A percentile compares a stretch with the other conserved stretches of the same genome.
phyloP scores from a whole-genome alignment of 2,329 filamentous ascomycete species.

The Calonectria crousiana region DNA sequence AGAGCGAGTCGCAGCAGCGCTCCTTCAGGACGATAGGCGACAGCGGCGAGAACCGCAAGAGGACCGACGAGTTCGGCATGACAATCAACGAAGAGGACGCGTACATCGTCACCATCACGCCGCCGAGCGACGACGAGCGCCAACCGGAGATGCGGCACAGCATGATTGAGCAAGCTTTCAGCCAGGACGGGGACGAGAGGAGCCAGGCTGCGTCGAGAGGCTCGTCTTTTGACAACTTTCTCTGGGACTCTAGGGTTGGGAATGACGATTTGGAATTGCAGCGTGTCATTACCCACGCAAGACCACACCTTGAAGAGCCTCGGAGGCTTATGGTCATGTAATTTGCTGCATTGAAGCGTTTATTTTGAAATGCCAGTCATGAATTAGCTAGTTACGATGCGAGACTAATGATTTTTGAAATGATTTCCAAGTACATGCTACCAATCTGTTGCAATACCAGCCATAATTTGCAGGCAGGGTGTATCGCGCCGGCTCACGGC shows the following conservation, averaged over 20 bases:
- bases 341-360: background rate
- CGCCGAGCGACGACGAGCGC: background rate
- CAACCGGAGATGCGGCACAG: background rate
- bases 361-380: background rate
- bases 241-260: background rate
- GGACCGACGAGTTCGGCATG: background rate
- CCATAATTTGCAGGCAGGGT: background rate
- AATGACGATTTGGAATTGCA: background rate
- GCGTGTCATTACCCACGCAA: background rate
- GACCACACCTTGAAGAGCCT: background rate
- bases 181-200: background rate
- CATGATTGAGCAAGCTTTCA: background rate
- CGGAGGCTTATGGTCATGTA: background rate
- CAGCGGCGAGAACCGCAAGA: background rate
- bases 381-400: background rate
- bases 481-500: background rate
- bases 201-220: background rate
- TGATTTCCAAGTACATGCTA: too few species aligned
- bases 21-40: background rate
- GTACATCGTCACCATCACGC: background rate
- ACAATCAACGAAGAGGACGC: background rate
- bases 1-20: background rate
- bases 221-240: background rate
- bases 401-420: background rate
- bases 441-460: background rate